Percentiles rank a stretch among this genome's conserved stretches.
Conservation (phyloP, 331 rosid genomes). For the Acacia pycnantha region DNA sequence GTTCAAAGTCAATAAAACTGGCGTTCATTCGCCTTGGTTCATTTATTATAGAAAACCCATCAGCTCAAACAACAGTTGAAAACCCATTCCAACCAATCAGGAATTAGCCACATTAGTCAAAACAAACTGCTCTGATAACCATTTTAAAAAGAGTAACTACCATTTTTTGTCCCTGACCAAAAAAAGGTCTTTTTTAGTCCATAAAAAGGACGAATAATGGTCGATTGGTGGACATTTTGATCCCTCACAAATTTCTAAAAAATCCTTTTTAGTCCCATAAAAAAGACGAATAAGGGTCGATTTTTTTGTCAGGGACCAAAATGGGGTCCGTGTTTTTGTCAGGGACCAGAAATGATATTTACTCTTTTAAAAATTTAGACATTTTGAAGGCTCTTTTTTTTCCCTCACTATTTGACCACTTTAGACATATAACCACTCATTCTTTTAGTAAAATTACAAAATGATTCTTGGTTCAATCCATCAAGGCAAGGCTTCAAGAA, state of each 20-base stretch:
- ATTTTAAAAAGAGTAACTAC: background rate
- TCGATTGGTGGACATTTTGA: too few relatives aligned
- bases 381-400: background rate
- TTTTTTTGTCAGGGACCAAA: too few relatives aligned
- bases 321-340: too few relatives aligned
- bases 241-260: too few relatives aligned
- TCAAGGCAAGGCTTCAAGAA: background rate
- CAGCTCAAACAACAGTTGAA: background rate
- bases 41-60: too few relatives aligned
- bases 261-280: too few relatives aligned
- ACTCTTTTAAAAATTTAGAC: background rate
- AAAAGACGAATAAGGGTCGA: too few relatives aligned
- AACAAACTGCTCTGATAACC: background rate
- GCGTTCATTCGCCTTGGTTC: too few relatives aligned
- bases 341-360: too few relatives aligned
- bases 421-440: background rate
- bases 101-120: background rate
- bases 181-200: too few relatives aligned
- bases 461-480: background rate
- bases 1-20: background rate
- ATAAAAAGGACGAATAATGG: too few relatives aligned
- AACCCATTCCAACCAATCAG: background rate
- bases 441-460: background rate
- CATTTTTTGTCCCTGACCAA: too few relatives aligned
- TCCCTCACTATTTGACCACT: background rate